Evolutionary conservation across 176 grass and related monocot genomes (phyloP).

Genomic region (Carex pumila): DNA sequence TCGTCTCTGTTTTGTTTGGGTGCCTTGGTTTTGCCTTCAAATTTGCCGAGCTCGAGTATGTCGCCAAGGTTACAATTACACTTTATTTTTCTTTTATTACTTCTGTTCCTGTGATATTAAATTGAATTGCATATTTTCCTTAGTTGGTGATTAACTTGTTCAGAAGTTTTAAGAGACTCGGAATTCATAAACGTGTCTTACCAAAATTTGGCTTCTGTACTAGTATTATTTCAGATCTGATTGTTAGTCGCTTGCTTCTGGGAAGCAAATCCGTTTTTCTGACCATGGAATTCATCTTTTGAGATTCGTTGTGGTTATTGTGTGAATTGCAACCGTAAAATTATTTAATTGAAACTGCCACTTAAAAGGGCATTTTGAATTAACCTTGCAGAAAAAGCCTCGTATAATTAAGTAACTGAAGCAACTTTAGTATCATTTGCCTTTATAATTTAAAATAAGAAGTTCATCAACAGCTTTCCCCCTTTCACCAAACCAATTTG

Average conservation of each 20-base stretch:
- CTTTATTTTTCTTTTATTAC: background rate
- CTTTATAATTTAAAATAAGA: background rate
- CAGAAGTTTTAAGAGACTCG: too few relatives aligned
- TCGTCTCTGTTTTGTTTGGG: constrained; percentile 80
- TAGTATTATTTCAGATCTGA: background rate
- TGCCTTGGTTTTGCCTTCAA: constrained; percentile 90
- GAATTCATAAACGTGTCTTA: too few relatives aligned
- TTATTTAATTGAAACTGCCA: background rate
- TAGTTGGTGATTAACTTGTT: too few relatives aligned
- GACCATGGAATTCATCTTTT: background rate
- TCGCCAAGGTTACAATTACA: constrained; percentile 51
- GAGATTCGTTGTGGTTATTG: background rate
- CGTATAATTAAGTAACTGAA: background rate
- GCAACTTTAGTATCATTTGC: background rate
- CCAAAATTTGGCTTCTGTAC: too few relatives aligned
- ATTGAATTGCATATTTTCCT: too few relatives aligned
- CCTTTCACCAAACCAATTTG: background rate
- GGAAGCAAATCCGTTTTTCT: background rate
- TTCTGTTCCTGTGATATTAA: too few relatives aligned
- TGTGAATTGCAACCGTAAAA: background rate
- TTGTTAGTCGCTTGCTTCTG: background rate
- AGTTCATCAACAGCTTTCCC: background rate
- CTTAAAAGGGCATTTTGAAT: background rate
- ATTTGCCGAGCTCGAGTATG: constrained; percentile 95
- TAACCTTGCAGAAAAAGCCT: background rate